These are phyloP conservation scores for Earliella scabrosa DNA, from an alignment of 1,284 basidiomycete species.

Conservation along the genomic window DNA sequence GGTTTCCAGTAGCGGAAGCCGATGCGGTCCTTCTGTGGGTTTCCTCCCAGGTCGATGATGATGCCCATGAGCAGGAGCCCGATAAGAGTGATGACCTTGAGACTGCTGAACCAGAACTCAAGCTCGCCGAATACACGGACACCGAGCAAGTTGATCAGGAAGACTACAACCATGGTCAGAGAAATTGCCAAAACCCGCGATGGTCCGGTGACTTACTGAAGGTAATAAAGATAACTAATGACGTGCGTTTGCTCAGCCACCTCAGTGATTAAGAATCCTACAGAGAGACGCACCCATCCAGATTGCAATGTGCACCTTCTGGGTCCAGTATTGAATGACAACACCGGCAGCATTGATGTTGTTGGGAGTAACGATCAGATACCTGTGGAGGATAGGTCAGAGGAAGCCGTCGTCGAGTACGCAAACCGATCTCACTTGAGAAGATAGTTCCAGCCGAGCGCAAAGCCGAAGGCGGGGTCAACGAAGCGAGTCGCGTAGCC, in stretches of 20 bases:
- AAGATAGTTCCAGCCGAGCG: constrained; percentile 45
- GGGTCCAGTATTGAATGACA: constrained; percentile 65
- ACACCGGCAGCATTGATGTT: constrained; percentile 58
- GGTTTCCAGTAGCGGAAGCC: constrained; percentile 58
- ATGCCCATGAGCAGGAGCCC: constrained; percentile 58
- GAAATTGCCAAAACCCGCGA: no score
- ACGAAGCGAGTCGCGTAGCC: constrained; percentile 53
- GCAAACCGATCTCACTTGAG: constrained; percentile 26
- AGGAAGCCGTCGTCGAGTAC: not conserved
- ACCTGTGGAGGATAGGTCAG: constrained; percentile 21
- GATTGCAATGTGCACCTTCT: constrained; percentile 52
- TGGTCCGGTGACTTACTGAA: constrained; percentile 48
- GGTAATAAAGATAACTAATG: constrained; percentile 55
- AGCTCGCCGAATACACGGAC: constrained; percentile 60
- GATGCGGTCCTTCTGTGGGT: constrained; percentile 56
- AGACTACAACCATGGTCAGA: constrained; percentile 40
- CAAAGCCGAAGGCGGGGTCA: constrained; percentile 54
- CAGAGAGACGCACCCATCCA: constrained; percentile 68
- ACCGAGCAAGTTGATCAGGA: constrained; percentile 57
- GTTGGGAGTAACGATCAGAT: constrained; percentile 40
- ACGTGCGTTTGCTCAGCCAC: constrained; percentile 9
- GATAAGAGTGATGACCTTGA: constrained; percentile 42
- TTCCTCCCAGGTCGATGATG: constrained; percentile 62
- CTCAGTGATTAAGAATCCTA: no score
- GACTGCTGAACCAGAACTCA: constrained; percentile 50